Base-by-base conservation (phyloP, 2,329 filamentous ascomycete species). In the Apiospora phragmitis region DNA sequence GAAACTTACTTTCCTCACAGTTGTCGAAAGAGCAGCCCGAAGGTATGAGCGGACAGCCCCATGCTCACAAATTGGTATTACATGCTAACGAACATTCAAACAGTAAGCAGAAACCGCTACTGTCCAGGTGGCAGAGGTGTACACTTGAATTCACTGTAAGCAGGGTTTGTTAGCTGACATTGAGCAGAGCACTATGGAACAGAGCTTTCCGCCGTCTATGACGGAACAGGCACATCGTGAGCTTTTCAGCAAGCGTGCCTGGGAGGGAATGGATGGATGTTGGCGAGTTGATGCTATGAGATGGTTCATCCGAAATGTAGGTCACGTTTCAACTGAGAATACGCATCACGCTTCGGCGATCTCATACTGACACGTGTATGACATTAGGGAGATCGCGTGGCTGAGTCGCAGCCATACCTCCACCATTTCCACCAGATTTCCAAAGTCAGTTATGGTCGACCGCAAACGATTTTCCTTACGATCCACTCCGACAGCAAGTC, bases 1-100 rank as follows among this genome's bases (percentile, higher is more conserved):
- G 29, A n/a, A 12, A n/a, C 55, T 5, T 12, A 38, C 55, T 12
- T 35, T 62, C 29, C 55, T 62, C 18, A 62, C 3, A n/a, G 32
- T 62, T 11, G 18, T 38, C 9, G 55, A 62, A 1, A 62, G 55
- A n/a, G 18, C 18, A 38, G 55, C 55, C 29, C 7, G 55, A 62
- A 62, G 55, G 55, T 38, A 62, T 6, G 9, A 4, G 12, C 12
- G 3, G 5, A 4, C 9, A 12, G 8, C 24, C 12, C 11, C 11
- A 16, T 3, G 1, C 24, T 18, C 3, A 14, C 6, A 1, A 3
- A 29, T 18, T 14, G 1, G 18, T 32, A 8, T 2, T 4, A 16
- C 21, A 18, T 21, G 7, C 51, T 62, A 62, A 62, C 51, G 38
- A 62, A 62, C 55, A 12, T n/a, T 1, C 0, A n/a, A 12, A 4